Conservation (phyloP, 495 filamentous ascomycete species). For the Podospora pseudopauciseta region DNA sequence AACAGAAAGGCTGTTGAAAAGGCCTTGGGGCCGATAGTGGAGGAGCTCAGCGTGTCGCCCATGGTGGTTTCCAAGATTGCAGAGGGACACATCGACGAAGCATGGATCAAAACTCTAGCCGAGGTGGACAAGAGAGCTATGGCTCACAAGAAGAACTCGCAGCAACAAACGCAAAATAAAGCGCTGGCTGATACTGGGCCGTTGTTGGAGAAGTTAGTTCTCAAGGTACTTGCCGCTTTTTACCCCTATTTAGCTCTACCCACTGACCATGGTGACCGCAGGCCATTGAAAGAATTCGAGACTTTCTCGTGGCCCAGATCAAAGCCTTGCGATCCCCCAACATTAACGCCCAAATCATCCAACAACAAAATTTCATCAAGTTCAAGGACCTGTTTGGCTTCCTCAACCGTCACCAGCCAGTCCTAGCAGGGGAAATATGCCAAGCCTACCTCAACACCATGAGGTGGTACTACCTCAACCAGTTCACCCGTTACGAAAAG, state of each 20-base stretch:
- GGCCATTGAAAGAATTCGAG: slow-evolving; percentile 90
- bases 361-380: slow-evolving; percentile 81
- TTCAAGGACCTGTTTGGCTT: slow-evolving; percentile 87
- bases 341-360: slow-evolving; percentile 93
- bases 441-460: slow-evolving; percentile 98
- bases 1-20: slow-evolving; percentile 89
- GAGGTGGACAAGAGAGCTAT: slow-evolving; percentile 78
- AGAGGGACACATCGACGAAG: slow-evolving; percentile 85
- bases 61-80: slow-evolving; percentile 73
- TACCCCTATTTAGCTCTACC: not conserved
- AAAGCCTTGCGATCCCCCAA: slow-evolving; percentile 88
- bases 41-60: slow-evolving; percentile 85
- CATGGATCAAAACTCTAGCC: slow-evolving; percentile 78
- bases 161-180: slow-evolving; percentile 57
- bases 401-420: slow-evolving; percentile 69
- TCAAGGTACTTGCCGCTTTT: slow-evolving; percentile 55
- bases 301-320: slow-evolving; percentile 90
- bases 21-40: slow-evolving; percentile 81
- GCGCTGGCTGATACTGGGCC: slow-evolving; percentile 80
- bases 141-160: slow-evolving; percentile 62
- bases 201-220: slow-evolving; percentile 73
- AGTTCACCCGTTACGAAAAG: slow-evolving; percentile 84
- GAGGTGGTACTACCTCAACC: slow-evolving; percentile 93
- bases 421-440: slow-evolving; percentile 79
- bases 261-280: slow-evolving; percentile 30